Percentiles rank a stretch among this genome's conserved stretches.
Conservation (phyloP, 2,329 filamentous ascomycete genomes). For the Fusarium zealandicum region DNA sequence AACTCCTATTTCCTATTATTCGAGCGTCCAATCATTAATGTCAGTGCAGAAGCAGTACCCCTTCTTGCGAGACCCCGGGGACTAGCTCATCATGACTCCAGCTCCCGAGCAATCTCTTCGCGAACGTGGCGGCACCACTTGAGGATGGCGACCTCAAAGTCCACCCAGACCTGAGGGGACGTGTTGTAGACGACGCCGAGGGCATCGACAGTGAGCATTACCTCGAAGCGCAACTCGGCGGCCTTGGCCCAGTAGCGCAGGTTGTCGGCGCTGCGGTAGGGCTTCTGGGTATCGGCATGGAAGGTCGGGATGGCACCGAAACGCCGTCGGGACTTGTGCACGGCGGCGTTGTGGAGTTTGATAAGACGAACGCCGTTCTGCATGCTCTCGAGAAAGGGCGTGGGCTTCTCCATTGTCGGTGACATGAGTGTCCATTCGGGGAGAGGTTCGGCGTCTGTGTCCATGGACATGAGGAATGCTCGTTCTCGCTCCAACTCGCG, state of each 20-base stretch:
- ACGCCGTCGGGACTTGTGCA: conserved; percentile 82
- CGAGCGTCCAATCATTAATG: conserved; percentile 41
- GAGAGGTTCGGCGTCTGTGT: conserved; percentile 64
- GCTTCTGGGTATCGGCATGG: conserved; percentile 92
- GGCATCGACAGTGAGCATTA: conserved; percentile 82
- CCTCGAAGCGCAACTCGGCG: conserved; percentile 91
- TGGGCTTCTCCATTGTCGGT: conserved; percentile 60
- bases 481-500: conserved; percentile 80
- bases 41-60: conserved; percentile 8
- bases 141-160: conserved; percentile 83
- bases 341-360: conserved; percentile 86
- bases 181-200: conserved; percentile 84
- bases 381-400: conserved; percentile 75
- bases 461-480: conserved; percentile 81
- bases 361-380: conserved; percentile 84
- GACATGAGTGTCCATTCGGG: conserved; percentile 70
- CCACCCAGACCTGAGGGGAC: conserved; percentile 73
- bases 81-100: conserved; percentile 48
- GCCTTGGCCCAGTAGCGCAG: conserved; percentile 96
- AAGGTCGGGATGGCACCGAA: conserved; percentile 90
- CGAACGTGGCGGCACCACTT: conserved; percentile 84
- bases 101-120: conserved; percentile 80
- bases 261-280: conserved; percentile 93
- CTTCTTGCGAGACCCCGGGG: conserved; percentile 7
- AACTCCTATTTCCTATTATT: conserved; percentile 40